Conservation (phyloP, 1,284 basidiomycete genomes). For the Sporisorium sorghi region DNA sequence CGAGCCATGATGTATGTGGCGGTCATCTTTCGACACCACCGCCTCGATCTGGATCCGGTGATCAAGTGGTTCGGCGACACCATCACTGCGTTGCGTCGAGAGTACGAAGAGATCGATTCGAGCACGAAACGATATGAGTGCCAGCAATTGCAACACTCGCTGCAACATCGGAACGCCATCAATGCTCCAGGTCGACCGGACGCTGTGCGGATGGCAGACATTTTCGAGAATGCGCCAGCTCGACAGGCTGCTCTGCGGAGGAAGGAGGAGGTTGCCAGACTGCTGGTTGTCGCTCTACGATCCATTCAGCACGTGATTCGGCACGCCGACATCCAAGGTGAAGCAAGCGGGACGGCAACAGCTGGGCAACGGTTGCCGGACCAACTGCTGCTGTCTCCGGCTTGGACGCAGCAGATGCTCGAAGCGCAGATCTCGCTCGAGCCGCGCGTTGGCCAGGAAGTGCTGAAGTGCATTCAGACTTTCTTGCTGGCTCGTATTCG, state of each 20-base stretch:
- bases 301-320: constrained; percentile 76
- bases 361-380: constrained; percentile 75
- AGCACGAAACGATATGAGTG: constrained; percentile 29
- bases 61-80: constrained; percentile 79
- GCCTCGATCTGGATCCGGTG: constrained; percentile 74
- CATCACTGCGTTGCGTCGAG: constrained; percentile 75
- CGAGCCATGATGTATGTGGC: constrained; percentile 82
- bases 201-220: constrained; percentile 24
- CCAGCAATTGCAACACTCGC: constrained; percentile 30
- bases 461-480: constrained; percentile 75
- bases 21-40: constrained; percentile 77
- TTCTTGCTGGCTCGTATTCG: constrained; percentile 76
- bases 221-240: constrained; percentile 43
- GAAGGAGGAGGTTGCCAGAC: constrained; percentile 40
- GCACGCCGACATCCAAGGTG: constrained; percentile 72
- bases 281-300: constrained; percentile 70
- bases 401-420: constrained; percentile 77
- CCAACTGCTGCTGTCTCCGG: constrained; percentile 73
- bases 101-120: constrained; percentile 71
- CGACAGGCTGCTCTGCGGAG: constrained; percentile 32
- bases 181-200: constrained; percentile 1
- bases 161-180: constrained; percentile 10
- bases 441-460: constrained; percentile 74
- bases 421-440: constrained; percentile 73
- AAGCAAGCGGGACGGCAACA: not conserved